Conservation (phyloP, 805 yeast genomes). For the Kuraishia hungarica region DNA sequence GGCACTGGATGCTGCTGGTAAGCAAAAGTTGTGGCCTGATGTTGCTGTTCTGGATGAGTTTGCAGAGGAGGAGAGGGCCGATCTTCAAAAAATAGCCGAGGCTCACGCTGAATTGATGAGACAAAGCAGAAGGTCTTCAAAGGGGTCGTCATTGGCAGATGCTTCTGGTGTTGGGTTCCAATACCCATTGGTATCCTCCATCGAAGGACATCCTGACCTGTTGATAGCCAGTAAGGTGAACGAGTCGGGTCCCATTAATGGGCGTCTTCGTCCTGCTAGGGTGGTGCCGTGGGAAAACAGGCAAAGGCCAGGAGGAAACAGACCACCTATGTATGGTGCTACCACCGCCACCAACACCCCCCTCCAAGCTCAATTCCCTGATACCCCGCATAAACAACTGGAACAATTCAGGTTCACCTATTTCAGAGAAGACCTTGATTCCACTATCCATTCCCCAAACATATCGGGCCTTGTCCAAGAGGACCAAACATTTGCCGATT, state of each 20-base stretch:
- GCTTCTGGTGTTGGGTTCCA: conserved; percentile 26
- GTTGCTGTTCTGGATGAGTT: conserved; percentile 66
- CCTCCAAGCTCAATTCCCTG: conserved; percentile 1
- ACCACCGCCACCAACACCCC: conserved; percentile 5
- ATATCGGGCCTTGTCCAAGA: conserved; percentile 67
- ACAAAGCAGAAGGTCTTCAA: conserved; percentile 14
- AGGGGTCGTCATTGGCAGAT: conserved; percentile 4
- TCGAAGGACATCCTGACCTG: conserved; percentile 18
- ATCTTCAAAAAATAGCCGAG: conserved; percentile 14
- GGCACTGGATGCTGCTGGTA: conserved; percentile 26
- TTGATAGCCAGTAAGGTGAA: conserved; percentile 27
- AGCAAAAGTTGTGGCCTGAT: conserved; percentile 72
- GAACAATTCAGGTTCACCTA: conserved; percentile 78
- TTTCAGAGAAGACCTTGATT: conserved; percentile 80
- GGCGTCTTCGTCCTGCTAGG: conserved; percentile 68
- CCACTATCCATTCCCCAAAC: conserved; percentile 86
- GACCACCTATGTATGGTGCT: conserved; percentile 8
- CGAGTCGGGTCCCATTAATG: conserved; percentile 48
- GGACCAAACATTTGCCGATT: conserved; percentile 46
- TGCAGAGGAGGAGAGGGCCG: conserved; percentile 55
- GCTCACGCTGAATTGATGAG: conserved; percentile 15
- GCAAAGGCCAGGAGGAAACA: conserved; percentile 8
- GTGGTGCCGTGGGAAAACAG: conserved; percentile 64
- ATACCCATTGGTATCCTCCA: conserved; percentile 23
- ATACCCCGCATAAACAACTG: conserved; percentile 10